Evolutionary conservation across 2,329 filamentous ascomycete genomes (phyloP), one percentile per base, ranked within the genome.

Genomic region (Monosporascus sp.): DNA sequence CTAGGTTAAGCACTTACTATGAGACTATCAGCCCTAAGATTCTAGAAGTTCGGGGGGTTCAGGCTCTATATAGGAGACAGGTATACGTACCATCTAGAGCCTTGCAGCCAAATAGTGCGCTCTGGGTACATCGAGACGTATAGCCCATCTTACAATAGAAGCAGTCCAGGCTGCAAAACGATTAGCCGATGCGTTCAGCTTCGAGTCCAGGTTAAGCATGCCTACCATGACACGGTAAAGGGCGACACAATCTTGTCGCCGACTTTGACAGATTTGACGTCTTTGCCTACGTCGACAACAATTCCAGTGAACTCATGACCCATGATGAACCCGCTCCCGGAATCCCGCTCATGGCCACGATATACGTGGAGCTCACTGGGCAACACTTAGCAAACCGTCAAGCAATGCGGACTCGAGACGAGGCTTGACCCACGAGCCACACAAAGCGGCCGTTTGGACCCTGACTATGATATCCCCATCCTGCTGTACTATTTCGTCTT

Each of bases 261-360:
- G 50, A 86, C 75, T 57, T 83, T 74, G 57, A 96, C 76, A 0
- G 78, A 82, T 62, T 81, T 85, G 46, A 96, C 89, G 2, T 74
- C 78, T 17, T 78, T 73, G 0, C 91, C 91, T 45, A 79, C 74
- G 57, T 88, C 82, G 36, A 85, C 79, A 9, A 96, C 82, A 24
- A 77, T 80, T 5, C 92, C 92, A 2, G 89, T 90, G 65, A 96
- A 95, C 66, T 96, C 92, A 68, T 96, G 92, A 54, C 90, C 89
- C 87, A 84, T 84, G 51, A 84, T 79, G 61, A 82, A 83, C 25
- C 78, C 81, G 0, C 86, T 82, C 1, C 71, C 76, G 6, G 14
- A 17, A 18, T 84, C 86, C 24, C 83, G 79, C 65, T 96, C 84
- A 62, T 90, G 86, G 37, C 92, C 92, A 46, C 91, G 87, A 72